Evolutionary conservation across 805 yeast species (phyloP), one percentile per base, ranked within the genome.

Genomic region (Kregervanrija fluxuum): DNA sequence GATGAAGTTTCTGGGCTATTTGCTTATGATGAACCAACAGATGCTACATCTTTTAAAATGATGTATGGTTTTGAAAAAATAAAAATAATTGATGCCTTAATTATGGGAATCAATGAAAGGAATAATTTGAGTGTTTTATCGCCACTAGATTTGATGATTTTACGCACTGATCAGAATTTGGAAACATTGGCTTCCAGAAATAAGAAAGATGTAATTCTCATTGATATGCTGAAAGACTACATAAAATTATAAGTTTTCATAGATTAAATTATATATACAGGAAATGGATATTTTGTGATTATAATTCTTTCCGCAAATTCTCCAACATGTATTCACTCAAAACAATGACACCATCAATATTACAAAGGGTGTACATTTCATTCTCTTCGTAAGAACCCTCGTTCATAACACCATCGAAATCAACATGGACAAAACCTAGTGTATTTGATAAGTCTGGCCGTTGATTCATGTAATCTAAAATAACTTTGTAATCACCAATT

Each of bases 361-460:
- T 67, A 12, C 74, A 64, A 4, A 80, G 46, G 13, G 85, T 65
- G 59, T 85, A 85, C 70, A 80, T 65, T 13, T 61, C 54, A 56
- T 86, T 85, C 5, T 61, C 54, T 57, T 85, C 79, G 53, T 78
- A 86, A 14, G 78, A 66, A 1, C 64, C 73, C 1, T 69, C 68
- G 2, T 77, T 65, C 47, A 86, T 82, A 37, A 68, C 67, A 1
- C 86, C 85, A 3, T 69, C 56, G 1, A 49, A 60, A 49, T 74
- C 74, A 2, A 85, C 83, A 49, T 73, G 71, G 9, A 85, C 80
- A 54, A 80, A 82, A 1, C 95, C 95, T 42, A 79, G 68, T 2
- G 79, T 77, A 52, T 82, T 84, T 48, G 82, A 86, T 8, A 82
- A 74, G 15, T 80, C 84, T 1, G 91, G 87, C 11, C 59, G 47